A percentile compares a stretch with the other conserved stretches of the same genome.
phyloP scores from a whole-genome alignment of 1,284 basidiomycete genomes.

The Boletus semigastroideus region DNA sequence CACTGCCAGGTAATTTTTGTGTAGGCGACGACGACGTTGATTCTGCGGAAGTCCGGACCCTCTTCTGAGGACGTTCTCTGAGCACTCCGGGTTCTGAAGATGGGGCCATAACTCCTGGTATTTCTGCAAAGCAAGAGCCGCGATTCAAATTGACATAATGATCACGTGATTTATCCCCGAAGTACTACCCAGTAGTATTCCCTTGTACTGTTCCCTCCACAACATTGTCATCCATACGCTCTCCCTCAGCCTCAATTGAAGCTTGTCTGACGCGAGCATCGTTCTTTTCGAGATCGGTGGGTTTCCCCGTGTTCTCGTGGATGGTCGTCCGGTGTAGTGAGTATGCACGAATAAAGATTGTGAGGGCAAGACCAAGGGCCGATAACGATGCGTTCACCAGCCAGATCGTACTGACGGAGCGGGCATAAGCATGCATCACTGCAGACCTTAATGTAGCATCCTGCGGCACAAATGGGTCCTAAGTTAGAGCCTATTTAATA shows the following conservation, averaged over 20 bases:
- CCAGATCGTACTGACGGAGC: conserved; percentile 73
- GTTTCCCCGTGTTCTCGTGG: conserved; percentile 36
- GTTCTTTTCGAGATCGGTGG: conserved; percentile 18
- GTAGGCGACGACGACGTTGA: neutral
- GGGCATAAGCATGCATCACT: conserved; percentile 70
- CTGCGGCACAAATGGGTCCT: conserved; percentile 30
- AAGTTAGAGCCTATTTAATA: neutral
- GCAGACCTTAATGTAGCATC: conserved; percentile 45
- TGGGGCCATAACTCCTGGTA: conserved; percentile 19
- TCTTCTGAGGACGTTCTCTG: conserved; percentile 26
- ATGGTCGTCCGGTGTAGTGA: conserved; percentile 55
- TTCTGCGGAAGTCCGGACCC: conserved; percentile 14
- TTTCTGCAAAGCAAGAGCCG: neutral
- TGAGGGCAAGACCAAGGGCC: conserved; percentile 55
- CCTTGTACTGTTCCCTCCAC: conserved; percentile 1
- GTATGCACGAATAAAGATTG: conserved; percentile 60
- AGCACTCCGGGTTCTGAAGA: conserved; percentile 11
- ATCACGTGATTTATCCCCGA: no score
- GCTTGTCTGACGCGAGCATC: neutral
- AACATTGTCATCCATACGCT: conserved; percentile 1
- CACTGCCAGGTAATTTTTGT: conserved; percentile 30
- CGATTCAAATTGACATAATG: no score
- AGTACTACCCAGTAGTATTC: neutral
- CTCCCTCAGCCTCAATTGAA: neutral
- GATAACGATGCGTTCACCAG: conserved; percentile 63